phyloP scores from a whole-genome alignment of 768 basidiomycete species.

The Hydnomerulius pinastri region DNA sequence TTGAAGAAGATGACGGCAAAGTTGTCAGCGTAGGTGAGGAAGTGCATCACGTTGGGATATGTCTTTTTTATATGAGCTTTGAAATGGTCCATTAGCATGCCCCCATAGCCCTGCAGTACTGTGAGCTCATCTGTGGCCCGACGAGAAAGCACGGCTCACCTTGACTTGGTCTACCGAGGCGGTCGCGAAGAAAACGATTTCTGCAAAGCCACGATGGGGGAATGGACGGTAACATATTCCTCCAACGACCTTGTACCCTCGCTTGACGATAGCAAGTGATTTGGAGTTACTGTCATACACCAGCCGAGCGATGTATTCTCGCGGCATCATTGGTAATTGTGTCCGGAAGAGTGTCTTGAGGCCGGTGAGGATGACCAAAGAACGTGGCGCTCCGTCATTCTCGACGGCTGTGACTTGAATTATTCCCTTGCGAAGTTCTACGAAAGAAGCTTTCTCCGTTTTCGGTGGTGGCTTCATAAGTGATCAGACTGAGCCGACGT shows the following conservation, averaged over 20 bases:
- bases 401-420: slow-evolving; percentile 85
- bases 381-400: slow-evolving; percentile 76
- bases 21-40: slow-evolving; percentile 98
- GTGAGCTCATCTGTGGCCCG: background rate
- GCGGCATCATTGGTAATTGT: slow-evolving; percentile 97
- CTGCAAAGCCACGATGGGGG: slow-evolving; percentile 91
- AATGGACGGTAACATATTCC: slow-evolving; percentile 98
- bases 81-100: slow-evolving; percentile 98
- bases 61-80: slow-evolving; percentile 86
- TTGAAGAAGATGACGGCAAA: slow-evolving; percentile 99
- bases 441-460: slow-evolving; percentile 74
- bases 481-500: background rate
- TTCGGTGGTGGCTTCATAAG: slow-evolving; percentile 50
- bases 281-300: slow-evolving; percentile 94
- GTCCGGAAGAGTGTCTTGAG: slow-evolving; percentile 96
- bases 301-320: slow-evolving; percentile 95
- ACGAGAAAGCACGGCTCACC: slow-evolving; percentile 45
- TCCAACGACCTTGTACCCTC: slow-evolving; percentile 93
- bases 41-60: slow-evolving; percentile 89
- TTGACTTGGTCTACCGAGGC: slow-evolving; percentile 97
- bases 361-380: slow-evolving; percentile 87
- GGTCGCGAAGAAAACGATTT: slow-evolving; percentile 98
- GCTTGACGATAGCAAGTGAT: slow-evolving; percentile 90
- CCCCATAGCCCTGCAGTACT: slow-evolving; percentile 82
- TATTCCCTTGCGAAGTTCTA: slow-evolving; percentile 79